These are phyloP conservation scores for Purshia tridentata DNA, from an alignment of 306 rosid genomes.

Conservation along the genomic window DNA sequence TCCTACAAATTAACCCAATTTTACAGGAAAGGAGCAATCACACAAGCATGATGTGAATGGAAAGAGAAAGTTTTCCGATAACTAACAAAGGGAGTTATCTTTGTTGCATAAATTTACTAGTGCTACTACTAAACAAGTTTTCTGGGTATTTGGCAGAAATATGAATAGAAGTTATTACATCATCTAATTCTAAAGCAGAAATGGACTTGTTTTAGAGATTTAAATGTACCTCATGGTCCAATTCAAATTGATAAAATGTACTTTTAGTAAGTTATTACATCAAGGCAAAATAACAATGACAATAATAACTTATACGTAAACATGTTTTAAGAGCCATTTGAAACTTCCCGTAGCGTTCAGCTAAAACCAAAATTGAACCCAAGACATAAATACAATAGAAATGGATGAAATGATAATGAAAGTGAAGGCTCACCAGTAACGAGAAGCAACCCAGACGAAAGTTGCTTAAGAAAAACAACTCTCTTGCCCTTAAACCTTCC, in stretches of 20 bases:
- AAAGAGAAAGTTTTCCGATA: not conserved
- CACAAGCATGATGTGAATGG: not conserved
- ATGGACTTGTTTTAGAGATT: not conserved
- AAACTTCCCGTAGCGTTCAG: not conserved
- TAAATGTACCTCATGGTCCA: not conserved
- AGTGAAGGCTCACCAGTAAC: slow-evolving; percentile 29
- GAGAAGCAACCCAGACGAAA: slow-evolving; percentile 38
- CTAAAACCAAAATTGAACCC: not conserved
- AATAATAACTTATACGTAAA: not conserved
- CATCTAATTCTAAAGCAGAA: not conserved
- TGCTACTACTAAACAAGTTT: not conserved
- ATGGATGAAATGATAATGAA: not conserved
- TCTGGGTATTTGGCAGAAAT: not conserved
- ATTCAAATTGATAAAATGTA: not conserved
- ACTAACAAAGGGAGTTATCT: not conserved
- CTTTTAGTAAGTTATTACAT: not conserved
- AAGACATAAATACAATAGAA: not conserved
- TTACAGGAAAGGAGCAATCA: not conserved
- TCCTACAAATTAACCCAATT: not conserved
- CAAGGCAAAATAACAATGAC: not conserved
- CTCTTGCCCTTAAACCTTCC: slow-evolving; percentile 47
- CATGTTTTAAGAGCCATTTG: not conserved
- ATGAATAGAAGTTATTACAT: not conserved
- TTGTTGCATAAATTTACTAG: not conserved
- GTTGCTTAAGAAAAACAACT: slow-evolving; percentile 39